Evolutionary conservation across 352 stramenopile genomes (phyloP), one percentile per base, ranked within the genome.

Genomic region (Phytophthora constricta): DNA sequence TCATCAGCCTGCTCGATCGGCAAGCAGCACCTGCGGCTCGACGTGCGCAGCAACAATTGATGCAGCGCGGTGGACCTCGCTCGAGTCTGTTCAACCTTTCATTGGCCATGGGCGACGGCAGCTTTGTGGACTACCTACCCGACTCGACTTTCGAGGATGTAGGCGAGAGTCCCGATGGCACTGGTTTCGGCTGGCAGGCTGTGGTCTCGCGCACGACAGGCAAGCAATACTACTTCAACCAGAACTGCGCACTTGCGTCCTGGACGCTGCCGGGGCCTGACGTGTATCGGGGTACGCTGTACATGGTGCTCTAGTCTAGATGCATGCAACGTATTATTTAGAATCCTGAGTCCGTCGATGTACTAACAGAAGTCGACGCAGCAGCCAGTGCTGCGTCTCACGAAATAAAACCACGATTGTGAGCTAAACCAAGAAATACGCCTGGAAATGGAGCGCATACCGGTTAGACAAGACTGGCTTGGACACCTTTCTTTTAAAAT

Each of bases 151-250:
- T 94, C 60, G 61, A 76, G 17, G 80, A 89, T 19, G 66, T 89
- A 9, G 52, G 56, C 5, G 84, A 83, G 56, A 78, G 65, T 20
- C 70, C 69, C 14, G 81, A 85, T 5, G 65, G 70, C 5, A 72
- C 66, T 26, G 62, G 62, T 9, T 64, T 70, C 5, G 84, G 86
- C 25, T 94, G 86, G 86, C 75, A 88, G 27, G 70, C 86, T 0
- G 86, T 94, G 60, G 50, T 87, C 22, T 94, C 82, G 10, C 81
- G 80, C 42, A 89, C 85, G 48, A 92, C 83, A 7, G 84, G 82
- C 62, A 94, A 91, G 62, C 59, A 90, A 69, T 94, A 94, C 72
- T 94, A 84, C 64, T 94, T 90, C 79, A 92, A 94, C 76, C 79
- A 87, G 52, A 82, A 76, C 37, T 90, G 80, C 56, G 82, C 82